These are phyloP conservation scores for Eimeria acervulina DNA, from an alignment of 169 alveolate genomes.

Conservation along the genomic window DNA sequence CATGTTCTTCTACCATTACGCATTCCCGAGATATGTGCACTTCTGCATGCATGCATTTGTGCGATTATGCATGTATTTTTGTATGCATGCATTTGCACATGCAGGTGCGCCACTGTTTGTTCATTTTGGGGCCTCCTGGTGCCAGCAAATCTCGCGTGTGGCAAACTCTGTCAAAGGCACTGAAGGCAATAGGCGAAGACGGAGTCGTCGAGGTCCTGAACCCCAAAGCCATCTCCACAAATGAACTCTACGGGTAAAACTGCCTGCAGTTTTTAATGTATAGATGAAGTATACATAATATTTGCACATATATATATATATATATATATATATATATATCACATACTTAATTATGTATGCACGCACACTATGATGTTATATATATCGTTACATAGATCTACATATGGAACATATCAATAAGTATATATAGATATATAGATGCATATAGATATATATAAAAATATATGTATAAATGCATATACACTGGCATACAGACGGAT, in stretches of 20 bases:
- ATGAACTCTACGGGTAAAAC: constrained; percentile 96
- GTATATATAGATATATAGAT: too few species aligned
- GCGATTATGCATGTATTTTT: background rate
- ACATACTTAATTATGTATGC: too few species aligned
- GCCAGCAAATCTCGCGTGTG: constrained; percentile 97
- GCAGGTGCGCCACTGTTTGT: constrained; percentile 97
- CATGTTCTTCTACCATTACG: too few species aligned
- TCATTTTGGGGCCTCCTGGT: constrained; percentile 98
- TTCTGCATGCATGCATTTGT: background rate
- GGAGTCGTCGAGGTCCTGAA: constrained; percentile 95
- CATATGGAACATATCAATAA: too few species aligned
- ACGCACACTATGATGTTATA: too few species aligned
- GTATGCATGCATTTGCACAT: too few species aligned
- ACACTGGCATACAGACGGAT: too few species aligned
- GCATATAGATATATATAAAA: background rate
- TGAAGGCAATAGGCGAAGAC: constrained; percentile 92
- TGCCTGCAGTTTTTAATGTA: too few species aligned
- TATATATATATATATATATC: too few species aligned
- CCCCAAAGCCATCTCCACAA: constrained; percentile 97
- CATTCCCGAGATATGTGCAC: too few species aligned
- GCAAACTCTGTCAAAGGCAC: constrained; percentile 93
- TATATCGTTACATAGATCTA: too few species aligned
- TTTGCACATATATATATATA: background rate
- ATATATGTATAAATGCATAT: background rate
- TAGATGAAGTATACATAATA: too few species aligned